phyloP scores from a whole-genome alignment of 306 rosid species.

The Vachellia collinsii region DNA sequence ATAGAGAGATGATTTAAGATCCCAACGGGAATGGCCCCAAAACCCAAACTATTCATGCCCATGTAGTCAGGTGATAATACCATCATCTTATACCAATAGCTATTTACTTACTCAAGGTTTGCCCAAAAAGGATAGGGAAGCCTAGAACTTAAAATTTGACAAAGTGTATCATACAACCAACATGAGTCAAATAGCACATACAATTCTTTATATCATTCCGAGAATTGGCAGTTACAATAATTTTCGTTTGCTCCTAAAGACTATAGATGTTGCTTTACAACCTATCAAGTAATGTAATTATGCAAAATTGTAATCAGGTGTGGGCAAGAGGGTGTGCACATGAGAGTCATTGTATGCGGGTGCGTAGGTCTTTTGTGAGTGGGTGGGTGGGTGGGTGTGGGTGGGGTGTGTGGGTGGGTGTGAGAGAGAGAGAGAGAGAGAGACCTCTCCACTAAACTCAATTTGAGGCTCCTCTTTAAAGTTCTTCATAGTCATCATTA shows the following conservation, averaged over 20 bases:
- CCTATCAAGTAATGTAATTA: background rate
- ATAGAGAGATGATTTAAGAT: background rate
- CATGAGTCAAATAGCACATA: slow-evolving; percentile 19
- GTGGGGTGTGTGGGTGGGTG: background rate
- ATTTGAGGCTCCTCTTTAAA: slow-evolving; percentile 88
- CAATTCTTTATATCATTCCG: slow-evolving; percentile 1
- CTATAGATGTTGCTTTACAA: background rate
- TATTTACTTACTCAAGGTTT: background rate
- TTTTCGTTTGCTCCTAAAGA: background rate
- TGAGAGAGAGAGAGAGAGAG: slow-evolving; percentile 1
- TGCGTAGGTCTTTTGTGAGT: no score
- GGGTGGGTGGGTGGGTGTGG: background rate
- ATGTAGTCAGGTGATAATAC: background rate
- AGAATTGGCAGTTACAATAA: slow-evolving; percentile 3
- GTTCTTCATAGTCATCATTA: slow-evolving; percentile 68
- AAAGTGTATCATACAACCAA: background rate
- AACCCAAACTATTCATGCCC: background rate
- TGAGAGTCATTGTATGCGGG: background rate
- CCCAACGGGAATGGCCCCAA: background rate
- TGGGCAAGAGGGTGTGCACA: background rate
- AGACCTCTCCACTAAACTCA: slow-evolving; percentile 97
- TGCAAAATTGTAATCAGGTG: background rate
- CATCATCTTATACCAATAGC: background rate
- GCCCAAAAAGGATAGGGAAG: slow-evolving; percentile 11
- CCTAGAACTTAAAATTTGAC: slow-evolving; percentile 9